Evolutionary conservation across 495 filamentous ascomycete species (phyloP), one percentile per base, ranked within the genome.

Genomic region (Penicillium argentinense): DNA sequence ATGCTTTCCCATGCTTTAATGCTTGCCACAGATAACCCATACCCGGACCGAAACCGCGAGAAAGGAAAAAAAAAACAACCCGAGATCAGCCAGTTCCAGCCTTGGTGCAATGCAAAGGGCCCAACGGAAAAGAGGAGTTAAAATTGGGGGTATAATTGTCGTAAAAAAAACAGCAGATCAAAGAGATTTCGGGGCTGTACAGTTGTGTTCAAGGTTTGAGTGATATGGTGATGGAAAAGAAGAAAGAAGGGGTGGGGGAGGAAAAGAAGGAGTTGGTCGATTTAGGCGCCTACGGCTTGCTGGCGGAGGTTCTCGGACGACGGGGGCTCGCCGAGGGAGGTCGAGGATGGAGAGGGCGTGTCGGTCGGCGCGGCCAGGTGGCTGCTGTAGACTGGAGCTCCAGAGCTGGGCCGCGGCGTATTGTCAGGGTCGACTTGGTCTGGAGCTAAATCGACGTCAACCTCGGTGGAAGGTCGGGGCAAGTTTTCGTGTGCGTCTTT

Each of bases 271-370:
- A 27, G 1, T 3, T 6, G 6, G n/a, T 9, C n/a, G 9, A 23
- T 24, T 57, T 46, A 67, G 13, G 59, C 64, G 13, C 60, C 57
- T n/a, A 67, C 64, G 19, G 62, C 54, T 54, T 67, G 64, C 22
- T 65, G 50, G 30, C 54, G 53, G 11, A 64, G 47, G 25, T 51
- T 62, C 40, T 66, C 64, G 28, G 52, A 58, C 7, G 59, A 60
- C 2, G 62, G 53, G 0, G 50, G 54, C 26, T 60, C 60, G 16
- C 25, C 45, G 8, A 63, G 49, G 0, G 60, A 49, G 3, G 45
- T 53, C 9, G 57, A 55, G 1, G 60, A 54, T 13, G 50, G 40
- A 7, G 58, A 58, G 5, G 46, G 30, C n/a, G 49, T 18, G n/a
- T 53, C 45, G 25, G 36, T 21, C 17, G 57, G 42, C 8, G 56